Percentiles rank a stretch among this genome's conserved stretches.
Conservation (phyloP, 2,329 filamentous ascomycete genomes). For the Aschersonia sp. region DNA sequence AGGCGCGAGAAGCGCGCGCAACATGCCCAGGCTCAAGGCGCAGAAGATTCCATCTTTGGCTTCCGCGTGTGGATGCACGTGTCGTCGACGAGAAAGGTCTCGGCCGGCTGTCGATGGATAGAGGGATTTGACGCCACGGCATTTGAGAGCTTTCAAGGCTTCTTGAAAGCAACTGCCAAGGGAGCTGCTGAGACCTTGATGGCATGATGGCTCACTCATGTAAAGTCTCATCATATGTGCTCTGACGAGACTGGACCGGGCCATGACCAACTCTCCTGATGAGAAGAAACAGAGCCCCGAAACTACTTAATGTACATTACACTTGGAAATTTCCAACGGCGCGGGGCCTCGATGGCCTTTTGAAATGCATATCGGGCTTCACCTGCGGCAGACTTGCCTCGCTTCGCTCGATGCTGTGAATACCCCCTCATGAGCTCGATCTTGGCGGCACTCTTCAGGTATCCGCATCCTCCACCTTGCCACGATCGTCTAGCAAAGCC, state of each 20-base stretch:
- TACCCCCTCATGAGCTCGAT: too few species aligned
- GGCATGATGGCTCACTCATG: too few species aligned
- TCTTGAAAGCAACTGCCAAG: constrained; percentile 38
- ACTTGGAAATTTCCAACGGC: too few species aligned
- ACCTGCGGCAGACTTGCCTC: background rate
- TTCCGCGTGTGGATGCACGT: constrained; percentile 40
- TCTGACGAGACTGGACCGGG: too few species aligned
- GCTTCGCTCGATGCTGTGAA: background rate
- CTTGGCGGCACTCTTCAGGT: too few species aligned
- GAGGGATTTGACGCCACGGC: constrained; percentile 59
- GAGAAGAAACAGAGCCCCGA: too few species aligned
- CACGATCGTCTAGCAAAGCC: too few species aligned
- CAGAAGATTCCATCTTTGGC: constrained; percentile 32
- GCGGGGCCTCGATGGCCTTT: constrained; percentile 6
- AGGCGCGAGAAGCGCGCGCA: constrained; percentile 39
- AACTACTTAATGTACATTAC: too few species aligned
- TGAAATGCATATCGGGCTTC: background rate
- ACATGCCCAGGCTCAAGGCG: constrained; percentile 6
- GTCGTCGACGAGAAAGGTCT: constrained; percentile 21
- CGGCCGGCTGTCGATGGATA: constrained; percentile 44
- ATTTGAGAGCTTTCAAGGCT: constrained; percentile 81
- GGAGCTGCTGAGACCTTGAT: constrained; percentile 7
- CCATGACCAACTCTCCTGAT: too few species aligned
- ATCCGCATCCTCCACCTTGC: too few species aligned
- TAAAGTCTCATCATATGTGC: too few species aligned